Conservation (phyloP, 139 green algal species). For the Chlorella sp. region DNA sequence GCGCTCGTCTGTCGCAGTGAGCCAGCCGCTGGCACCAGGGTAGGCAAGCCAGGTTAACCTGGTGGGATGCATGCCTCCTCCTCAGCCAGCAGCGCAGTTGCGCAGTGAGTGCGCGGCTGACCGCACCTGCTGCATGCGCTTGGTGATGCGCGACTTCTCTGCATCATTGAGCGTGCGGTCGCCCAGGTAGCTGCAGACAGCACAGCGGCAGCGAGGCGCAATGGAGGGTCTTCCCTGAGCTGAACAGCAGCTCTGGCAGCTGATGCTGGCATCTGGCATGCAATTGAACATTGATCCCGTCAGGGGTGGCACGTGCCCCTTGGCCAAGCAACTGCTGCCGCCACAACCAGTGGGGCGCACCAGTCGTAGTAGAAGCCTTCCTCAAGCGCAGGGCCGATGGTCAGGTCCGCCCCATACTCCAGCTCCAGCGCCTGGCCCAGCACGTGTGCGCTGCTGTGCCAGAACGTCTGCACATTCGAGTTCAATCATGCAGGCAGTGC, state of each 20-base stretch:
- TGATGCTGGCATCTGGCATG: too few species aligned
- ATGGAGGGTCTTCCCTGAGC: too few species aligned
- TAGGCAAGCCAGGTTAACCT: neutral
- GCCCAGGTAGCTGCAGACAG: conserved; percentile 76
- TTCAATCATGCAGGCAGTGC: too few species aligned
- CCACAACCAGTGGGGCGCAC: too few species aligned
- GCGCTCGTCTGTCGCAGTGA: too few species aligned
- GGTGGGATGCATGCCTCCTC: neutral
- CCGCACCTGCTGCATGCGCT: conserved; percentile 75
- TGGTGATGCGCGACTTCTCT: conserved; percentile 82
- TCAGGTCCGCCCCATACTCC: conserved; percentile 95
- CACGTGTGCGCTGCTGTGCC: conserved; percentile 94
- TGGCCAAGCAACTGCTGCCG: too few species aligned
- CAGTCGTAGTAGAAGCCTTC: conserved; percentile 99
- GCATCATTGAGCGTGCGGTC: conserved; percentile 79
- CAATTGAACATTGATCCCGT: too few species aligned
- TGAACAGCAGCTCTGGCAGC: too few species aligned
- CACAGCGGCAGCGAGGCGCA: too few species aligned
- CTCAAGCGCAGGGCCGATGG: conserved; percentile 95
- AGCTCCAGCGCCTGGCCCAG: conserved; percentile 96
- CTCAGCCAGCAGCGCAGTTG: neutral
- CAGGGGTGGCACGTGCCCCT: too few species aligned
- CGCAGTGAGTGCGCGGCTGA: too few species aligned
- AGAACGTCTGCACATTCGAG: conserved; percentile 88
- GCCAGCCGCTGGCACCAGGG: too few species aligned